Evolutionary conservation across 306 rosid species (phyloP).

Genomic region (Senna siamea): DNA sequence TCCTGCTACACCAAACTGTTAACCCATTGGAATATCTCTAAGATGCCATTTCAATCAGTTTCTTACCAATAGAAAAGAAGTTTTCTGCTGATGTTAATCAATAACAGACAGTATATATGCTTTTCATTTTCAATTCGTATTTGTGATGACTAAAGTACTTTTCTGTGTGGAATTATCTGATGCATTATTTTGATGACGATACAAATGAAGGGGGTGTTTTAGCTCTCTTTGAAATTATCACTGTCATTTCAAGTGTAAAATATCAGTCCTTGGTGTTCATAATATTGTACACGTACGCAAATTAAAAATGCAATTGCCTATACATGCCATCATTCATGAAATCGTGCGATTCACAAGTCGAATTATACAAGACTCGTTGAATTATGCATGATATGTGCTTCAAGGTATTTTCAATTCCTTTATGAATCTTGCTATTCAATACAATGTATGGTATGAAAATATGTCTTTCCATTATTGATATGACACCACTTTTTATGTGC

Average conservation of each 20-base stretch:
- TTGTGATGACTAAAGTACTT: slow-evolving; percentile 10
- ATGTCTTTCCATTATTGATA: too few relatives aligned
- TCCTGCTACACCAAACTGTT: not conserved
- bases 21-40: not conserved
- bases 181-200: not conserved
- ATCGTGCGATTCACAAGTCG: too few relatives aligned
- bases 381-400: too few relatives aligned
- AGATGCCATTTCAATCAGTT: not conserved
- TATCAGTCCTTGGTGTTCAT: not conserved
- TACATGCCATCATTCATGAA: too few relatives aligned
- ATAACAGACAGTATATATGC: not conserved
- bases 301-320: too few relatives aligned
- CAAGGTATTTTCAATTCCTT: too few relatives aligned
- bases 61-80: not conserved
- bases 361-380: too few relatives aligned
- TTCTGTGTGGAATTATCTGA: not conserved
- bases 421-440: too few relatives aligned
- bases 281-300: too few relatives aligned
- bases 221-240: not conserved
- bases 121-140: slow-evolving; percentile 4
- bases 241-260: not conserved
- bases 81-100: not conserved
- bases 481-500: not conserved
- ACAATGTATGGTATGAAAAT: too few relatives aligned
- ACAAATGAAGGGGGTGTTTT: slow-evolving; percentile 9